Evolutionary conservation across 306 rosid genomes (phyloP), one percentile per base, ranked within the genome.

Genomic region (Mucuna pruriens): DNA sequence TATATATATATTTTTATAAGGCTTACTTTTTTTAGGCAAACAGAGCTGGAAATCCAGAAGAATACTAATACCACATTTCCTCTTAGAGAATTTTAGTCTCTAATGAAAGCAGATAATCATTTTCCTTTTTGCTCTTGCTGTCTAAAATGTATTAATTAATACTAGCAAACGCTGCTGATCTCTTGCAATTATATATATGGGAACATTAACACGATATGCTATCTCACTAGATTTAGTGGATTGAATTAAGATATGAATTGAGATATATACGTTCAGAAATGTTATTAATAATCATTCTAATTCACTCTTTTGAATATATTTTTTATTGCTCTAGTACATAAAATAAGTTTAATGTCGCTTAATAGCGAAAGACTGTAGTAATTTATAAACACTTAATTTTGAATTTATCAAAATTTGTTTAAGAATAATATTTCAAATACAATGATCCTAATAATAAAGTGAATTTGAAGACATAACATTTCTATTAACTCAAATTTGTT

Each of bases 171-270:
- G 15, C 34, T 51, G 51, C 19, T 15, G 19, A 23, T 62, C 38
- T 9, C 29, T 74, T 65, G 73, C 26, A 7, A 81, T 23, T 40
- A 63, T 81, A 73, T 49, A 65, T 4, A 7, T 48, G 17, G n/a
- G 12, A 58, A 76, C 8, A 3, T 67, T 42, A 42, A 42, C 29
- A 52, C 33, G 60, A 73, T 39, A 49, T 38, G 60, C 22, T 31
- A 15, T 71, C n/a, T 73, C 25, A 40, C 45, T 73, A 55, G 78
- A 72, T 66, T 42, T 12, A 55, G 55, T 22, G 38, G n/a, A 42
- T 58, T 64, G 62, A 66, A 76, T 58, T 57, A 75, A 75, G 55
- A 68, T 76, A 45, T 23, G 63, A 82, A 67, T 67, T 67, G 55
- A 76, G 66, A 76, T 0, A 29, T 22, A 48, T 2, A 52, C 9